Conservation (phyloP, 2,329 filamentous ascomycete species). For the Aquanectria penicillioides region DNA sequence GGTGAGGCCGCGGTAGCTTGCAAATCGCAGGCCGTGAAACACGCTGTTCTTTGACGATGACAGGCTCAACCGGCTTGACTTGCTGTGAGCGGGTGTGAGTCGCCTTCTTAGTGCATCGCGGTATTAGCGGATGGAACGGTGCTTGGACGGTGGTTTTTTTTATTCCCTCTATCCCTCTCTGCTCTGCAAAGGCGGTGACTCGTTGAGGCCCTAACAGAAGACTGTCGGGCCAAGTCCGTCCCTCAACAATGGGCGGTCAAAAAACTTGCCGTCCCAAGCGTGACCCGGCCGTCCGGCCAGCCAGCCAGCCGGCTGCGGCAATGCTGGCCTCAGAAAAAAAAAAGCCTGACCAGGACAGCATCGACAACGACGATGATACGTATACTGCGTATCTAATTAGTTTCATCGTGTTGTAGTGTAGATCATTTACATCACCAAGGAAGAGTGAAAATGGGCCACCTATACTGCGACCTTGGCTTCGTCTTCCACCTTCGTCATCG, state of each 20-base stretch:
- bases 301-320: constrained; percentile 9
- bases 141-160: too few species aligned
- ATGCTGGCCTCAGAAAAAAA: constrained; percentile 8
- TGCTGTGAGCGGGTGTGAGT: constrained; percentile 1
- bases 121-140: constrained; percentile 5
- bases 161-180: neutral
- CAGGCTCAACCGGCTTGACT: constrained; percentile 7
- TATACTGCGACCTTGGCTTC: constrained; percentile 4
- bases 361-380: too few species aligned
- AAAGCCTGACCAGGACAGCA: too few species aligned
- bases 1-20: neutral
- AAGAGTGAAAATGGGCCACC: constrained; percentile 6
- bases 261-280: too few species aligned
- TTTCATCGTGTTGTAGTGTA: too few species aligned
- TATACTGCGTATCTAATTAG: neutral
- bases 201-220: constrained; percentile 2
- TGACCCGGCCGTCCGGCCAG: too few species aligned
- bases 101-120: neutral
- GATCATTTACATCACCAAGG: too few species aligned
- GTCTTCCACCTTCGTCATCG: constrained; percentile 14
- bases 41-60: constrained; percentile 1
- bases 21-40: constrained; percentile 18
- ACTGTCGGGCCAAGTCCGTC: too few species aligned
- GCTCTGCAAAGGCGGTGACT: constrained; percentile 5
- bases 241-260: too few species aligned